Evolutionary conservation across 2,329 filamentous ascomycete genomes (phyloP).

Genomic region (Penicillium sp.): DNA sequence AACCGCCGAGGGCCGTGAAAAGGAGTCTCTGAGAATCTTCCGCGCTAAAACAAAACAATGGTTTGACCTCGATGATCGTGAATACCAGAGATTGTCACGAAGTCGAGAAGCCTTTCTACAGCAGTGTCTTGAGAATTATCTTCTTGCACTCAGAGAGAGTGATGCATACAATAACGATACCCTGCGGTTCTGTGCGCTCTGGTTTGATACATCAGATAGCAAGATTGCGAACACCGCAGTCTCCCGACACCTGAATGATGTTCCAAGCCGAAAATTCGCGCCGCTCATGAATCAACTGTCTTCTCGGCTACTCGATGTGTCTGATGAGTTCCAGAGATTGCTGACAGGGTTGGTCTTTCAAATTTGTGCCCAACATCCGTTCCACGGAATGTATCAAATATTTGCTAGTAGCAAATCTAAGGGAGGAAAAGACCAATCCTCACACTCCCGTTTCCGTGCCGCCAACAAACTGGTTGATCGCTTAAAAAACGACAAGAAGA

Average conservation of each 20-base stretch:
- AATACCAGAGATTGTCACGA: conserved; percentile 77
- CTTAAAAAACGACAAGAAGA: conserved; percentile 57
- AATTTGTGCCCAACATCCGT: conserved; percentile 91
- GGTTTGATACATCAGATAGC: conserved; percentile 85
- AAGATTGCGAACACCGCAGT: conserved; percentile 78
- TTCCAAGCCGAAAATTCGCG: conserved; percentile 91
- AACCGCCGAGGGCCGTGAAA: conserved; percentile 55
- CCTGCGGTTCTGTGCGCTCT: conserved; percentile 88
- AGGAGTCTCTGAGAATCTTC: conserved; percentile 62
- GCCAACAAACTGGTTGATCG: conserved; percentile 69
- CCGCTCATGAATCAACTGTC: conserved; percentile 93
- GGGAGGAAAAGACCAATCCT: conserved; percentile 71
- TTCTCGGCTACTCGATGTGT: conserved; percentile 79
- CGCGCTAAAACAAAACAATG: conserved; percentile 79
- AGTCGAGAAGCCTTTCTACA: conserved; percentile 83
- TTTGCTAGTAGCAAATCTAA: conserved; percentile 78
- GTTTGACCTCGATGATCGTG: conserved; percentile 86
- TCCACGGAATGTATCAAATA: conserved; percentile 96
- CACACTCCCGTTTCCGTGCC: conserved; percentile 73
- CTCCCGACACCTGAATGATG: conserved; percentile 67
- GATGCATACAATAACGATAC: conserved; percentile 89
- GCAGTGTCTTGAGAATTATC: conserved; percentile 89
- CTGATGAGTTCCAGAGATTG: conserved; percentile 73
- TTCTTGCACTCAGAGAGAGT: conserved; percentile 80
- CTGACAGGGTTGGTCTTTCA: conserved; percentile 74